Evolutionary conservation across 208 protist species (phyloP).

Genomic region (Vickermania spadyakhi): DNA sequence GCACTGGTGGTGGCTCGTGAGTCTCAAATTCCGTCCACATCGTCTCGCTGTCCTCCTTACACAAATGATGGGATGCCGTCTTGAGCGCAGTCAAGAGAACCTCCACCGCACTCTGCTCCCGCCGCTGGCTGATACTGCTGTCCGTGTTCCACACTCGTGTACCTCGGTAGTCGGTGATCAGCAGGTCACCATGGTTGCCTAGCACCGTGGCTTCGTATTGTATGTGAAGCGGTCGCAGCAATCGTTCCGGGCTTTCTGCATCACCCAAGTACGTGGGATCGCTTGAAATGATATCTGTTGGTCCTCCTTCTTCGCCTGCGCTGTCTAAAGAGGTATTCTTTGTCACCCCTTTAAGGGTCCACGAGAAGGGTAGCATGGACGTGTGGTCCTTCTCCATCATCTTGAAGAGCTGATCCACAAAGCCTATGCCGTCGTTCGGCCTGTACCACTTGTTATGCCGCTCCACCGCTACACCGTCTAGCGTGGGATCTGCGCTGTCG

Average conservation of each 20-base stretch:
- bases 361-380: constrained; percentile 46
- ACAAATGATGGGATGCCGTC: constrained; percentile 48
- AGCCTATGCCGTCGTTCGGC: constrained; percentile 18
- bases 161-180: constrained; percentile 53
- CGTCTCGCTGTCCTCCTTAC: constrained; percentile 48
- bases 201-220: constrained; percentile 60
- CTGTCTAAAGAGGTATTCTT: constrained; percentile 2
- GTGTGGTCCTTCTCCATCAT: constrained; percentile 48
- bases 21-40: constrained; percentile 83
- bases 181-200: constrained; percentile 53
- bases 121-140: not conserved
- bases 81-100: constrained; percentile 60
- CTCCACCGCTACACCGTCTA: constrained; percentile 13
- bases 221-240: constrained; percentile 30
- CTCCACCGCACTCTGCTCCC: constrained; percentile 38
- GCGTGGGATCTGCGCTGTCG: constrained; percentile 47
- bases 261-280: not conserved
- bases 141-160: not conserved
- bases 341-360: constrained; percentile 25
- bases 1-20: constrained; percentile 25
- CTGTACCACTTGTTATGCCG: constrained; percentile 34
- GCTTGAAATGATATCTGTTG: not conserved
- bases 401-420: constrained; percentile 51
- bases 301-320: constrained; percentile 7
- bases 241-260: constrained; percentile 10